These are phyloP conservation scores for Citrullus mucosospermus DNA, from an alignment of 306 rosid genomes.

Conservation along the genomic window DNA sequence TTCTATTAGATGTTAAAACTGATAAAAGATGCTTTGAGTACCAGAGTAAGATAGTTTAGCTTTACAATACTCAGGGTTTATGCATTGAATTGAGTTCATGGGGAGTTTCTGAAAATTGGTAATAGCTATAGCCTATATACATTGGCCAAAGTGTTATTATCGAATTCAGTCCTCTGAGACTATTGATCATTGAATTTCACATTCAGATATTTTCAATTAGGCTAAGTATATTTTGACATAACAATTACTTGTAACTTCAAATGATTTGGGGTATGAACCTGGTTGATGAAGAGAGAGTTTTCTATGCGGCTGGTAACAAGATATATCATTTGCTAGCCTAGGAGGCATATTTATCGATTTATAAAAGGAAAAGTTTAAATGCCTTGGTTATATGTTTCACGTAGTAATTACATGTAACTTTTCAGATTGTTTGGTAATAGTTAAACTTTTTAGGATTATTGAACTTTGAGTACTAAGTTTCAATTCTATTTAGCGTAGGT, in stretches of 20 bases:
- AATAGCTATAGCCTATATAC: neutral
- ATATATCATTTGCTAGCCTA: neutral
- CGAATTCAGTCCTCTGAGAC: neutral
- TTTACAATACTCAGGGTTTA: neutral
- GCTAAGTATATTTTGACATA: neutral
- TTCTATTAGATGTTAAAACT: neutral
- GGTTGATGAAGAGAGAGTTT: neutral
- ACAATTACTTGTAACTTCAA: neutral
- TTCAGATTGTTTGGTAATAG: neutral
- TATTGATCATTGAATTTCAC: neutral
- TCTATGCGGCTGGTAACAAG: neutral
- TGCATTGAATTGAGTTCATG: neutral
- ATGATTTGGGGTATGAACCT: neutral
- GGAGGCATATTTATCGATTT: neutral
- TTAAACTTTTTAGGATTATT: neutral
- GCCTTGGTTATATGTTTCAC: neutral
- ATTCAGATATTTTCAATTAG: neutral
- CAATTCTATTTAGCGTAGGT: slow-evolving; percentile 25
- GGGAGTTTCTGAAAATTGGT: neutral
- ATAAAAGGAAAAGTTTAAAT: neutral
- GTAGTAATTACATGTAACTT: neutral
- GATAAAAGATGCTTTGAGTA: neutral
- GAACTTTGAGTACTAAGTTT: neutral
- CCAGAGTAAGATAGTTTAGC: neutral
- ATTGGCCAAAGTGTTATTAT: neutral